Evolutionary conservation across 768 basidiomycete species (phyloP), one percentile per base, ranked within the genome.

Genomic region (Lactifluus rugatus): DNA sequence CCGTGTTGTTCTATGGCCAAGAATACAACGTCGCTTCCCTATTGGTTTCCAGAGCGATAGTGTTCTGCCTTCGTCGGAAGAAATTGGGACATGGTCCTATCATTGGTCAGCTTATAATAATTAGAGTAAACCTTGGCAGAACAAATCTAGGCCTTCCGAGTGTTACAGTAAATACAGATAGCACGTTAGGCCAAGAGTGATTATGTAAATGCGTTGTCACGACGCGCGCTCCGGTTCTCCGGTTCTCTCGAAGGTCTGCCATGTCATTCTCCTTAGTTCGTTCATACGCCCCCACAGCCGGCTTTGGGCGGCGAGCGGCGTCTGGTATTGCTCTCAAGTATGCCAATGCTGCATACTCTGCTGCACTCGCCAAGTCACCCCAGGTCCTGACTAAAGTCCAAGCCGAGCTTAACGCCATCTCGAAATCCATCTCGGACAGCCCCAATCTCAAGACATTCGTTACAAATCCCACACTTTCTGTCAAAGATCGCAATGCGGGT

Each of bases 391-490:
- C 72, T 73, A 85, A 87, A 70, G 89, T 98, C 66, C 89, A 93
- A 72, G 69, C 83, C 48, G 96, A 98, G 70, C 83, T 98, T 64
- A 75, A 73, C 66, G 72, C 74, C 64, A 81, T 98, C 70, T 76
- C 83, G 63, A 78, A 78, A 69, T 76, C 84, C 70, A 80, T 97
- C 71, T 77, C 81, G 68, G 74, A 78, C 37, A 77, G 80, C 58
- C 77, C 85, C 56, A 82, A 85, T 65, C 71, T 93, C 65, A 74
- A 73, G 58, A 70, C 81, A 3, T 90, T 95, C 74, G 77, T 99
- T 68, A 72, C 74, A 64, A 98, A 99, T 78, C 96, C 96, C 46
- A 94, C 95, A 10, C 81, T 99, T 19, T 90, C 93, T 8, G 72
- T 80, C 45, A 78, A 82, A 48, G 94, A 96, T 56, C 85, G 92